Evolutionary conservation across 2,329 filamentous ascomycete species (phyloP).

Genomic region (Botrytis squamosa): DNA sequence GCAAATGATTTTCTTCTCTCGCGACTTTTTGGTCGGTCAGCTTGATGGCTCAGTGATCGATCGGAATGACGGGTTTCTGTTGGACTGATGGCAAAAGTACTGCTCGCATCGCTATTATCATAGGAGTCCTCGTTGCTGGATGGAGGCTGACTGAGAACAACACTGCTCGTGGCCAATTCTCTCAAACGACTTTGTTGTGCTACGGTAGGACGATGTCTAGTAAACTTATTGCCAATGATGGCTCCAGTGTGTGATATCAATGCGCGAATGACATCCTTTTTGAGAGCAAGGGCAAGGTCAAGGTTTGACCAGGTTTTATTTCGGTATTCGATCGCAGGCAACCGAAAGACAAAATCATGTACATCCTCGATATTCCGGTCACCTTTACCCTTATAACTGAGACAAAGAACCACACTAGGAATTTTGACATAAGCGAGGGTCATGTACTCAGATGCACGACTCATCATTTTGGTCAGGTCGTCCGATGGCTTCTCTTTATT

Average conservation of each 20-base stretch:
- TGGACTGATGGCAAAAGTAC: constrained; percentile 32
- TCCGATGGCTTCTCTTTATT: constrained; percentile 69
- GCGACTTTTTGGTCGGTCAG: constrained; percentile 34
- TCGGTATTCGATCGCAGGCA: constrained; percentile 90
- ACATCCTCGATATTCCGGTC: constrained; percentile 96
- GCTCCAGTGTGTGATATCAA: constrained; percentile 93
- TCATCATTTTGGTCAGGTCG: constrained; percentile 95
- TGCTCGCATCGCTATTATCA: constrained; percentile 38
- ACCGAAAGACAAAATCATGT: constrained; percentile 93
- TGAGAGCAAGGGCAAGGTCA: constrained; percentile 86
- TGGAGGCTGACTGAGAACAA: constrained; percentile 35
- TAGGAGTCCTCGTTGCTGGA: constrained; percentile 35
- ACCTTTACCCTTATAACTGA: constrained; percentile 95
- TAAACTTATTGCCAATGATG: constrained; percentile 97
- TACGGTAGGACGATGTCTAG: constrained; percentile 77
- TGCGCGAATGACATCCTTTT: constrained; percentile 91
- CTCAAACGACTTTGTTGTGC: constrained; percentile 76
- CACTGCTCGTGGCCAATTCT: constrained; percentile 71
- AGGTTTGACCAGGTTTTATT: constrained; percentile 99
- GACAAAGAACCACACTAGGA: constrained; percentile 88
- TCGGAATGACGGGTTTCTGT: constrained; percentile 31
- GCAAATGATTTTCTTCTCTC: constrained; percentile 34
- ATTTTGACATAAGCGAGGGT: constrained; percentile 94
- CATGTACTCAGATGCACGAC: constrained; percentile 94
- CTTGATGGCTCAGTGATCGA: constrained; percentile 22